Conservation (phyloP, 441 rosid genomes). For the Gossypium laxum region DNA sequence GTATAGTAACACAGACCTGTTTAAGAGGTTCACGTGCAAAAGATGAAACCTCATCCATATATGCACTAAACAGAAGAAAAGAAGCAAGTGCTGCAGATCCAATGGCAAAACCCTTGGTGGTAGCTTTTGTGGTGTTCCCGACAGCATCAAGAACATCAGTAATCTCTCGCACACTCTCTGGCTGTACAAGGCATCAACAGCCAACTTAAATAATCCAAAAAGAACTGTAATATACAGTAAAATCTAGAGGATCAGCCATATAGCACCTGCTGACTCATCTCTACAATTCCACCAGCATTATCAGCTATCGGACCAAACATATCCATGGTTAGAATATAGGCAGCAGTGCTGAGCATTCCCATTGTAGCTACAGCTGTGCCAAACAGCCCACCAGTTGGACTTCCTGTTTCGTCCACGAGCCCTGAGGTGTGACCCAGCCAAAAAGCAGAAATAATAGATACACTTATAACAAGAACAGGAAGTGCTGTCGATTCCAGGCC, state of each 20-base stretch:
- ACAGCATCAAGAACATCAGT: conserved; percentile 96
- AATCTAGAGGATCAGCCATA: conserved; percentile 12
- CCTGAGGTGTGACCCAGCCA: conserved; percentile 95
- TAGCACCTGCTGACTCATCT: conserved; percentile 96
- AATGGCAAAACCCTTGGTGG: conserved; percentile 96
- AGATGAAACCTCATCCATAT: conserved; percentile 93
- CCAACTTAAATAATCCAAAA: conserved; percentile 5
- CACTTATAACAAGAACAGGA: conserved; percentile 86
- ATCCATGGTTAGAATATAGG: conserved; percentile 97
- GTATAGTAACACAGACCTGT: conserved; percentile 38
- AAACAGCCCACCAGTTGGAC: conserved; percentile 83
- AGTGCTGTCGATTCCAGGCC: conserved; percentile 95
- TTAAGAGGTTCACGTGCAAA: conserved; percentile 67
- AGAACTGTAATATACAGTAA: neutral
- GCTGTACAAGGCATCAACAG: conserved; percentile 39
- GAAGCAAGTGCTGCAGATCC: conserved; percentile 98
- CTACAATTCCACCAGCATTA: conserved; percentile 98
- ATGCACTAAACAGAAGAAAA: conserved; percentile 94
- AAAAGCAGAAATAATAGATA: conserved; percentile 67
- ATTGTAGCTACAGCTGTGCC: conserved; percentile 98
- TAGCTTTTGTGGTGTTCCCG: conserved; percentile 94
- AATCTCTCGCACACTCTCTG: conserved; percentile 92
- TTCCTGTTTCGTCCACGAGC: conserved; percentile 74
- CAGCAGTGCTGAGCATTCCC: conserved; percentile 99
- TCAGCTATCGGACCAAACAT: conserved; percentile 99